Percentiles rank a stretch among this genome's conserved stretches.
Evolutionary conservation across 495 filamentous ascomycete genomes (phyloP).

Genomic region (Lindgomyces ingoldianus): DNA sequence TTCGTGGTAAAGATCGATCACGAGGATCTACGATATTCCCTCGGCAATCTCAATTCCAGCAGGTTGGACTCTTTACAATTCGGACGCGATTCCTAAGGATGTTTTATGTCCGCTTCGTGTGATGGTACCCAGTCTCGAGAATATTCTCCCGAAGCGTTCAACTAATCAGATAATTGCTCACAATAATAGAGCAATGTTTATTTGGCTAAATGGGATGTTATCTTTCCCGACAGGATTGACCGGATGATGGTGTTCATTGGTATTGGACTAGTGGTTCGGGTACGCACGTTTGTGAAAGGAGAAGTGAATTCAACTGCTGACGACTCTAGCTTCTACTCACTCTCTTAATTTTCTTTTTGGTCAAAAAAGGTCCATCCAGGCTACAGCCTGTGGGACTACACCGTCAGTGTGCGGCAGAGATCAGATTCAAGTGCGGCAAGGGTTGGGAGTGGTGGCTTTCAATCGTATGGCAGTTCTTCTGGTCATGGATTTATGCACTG

Average conservation of each 20-base stretch:
- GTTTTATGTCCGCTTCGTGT: too few relatives aligned
- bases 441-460: conserved; percentile 71
- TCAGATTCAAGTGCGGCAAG: conserved; percentile 41
- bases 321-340: conserved; percentile 55
- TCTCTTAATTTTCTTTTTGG: conserved; percentile 57
- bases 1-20: too few relatives aligned
- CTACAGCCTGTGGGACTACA: conserved; percentile 54
- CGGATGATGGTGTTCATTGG: too few relatives aligned
- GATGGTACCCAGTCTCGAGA: too few relatives aligned
- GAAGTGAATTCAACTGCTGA: not conserved
- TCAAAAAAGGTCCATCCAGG: conserved; percentile 62
- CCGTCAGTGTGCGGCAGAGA: conserved; percentile 43
- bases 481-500: conserved; percentile 62
- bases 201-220: too few relatives aligned
- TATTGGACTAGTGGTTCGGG: too few relatives aligned
- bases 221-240: too few relatives aligned
- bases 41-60: too few relatives aligned
- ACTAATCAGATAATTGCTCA: too few relatives aligned
- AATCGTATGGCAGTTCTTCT: conserved; percentile 63
- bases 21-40: too few relatives aligned
- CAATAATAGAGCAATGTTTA: too few relatives aligned
- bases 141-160: too few relatives aligned
- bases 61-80: not conserved
- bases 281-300: not conserved
- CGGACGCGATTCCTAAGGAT: not conserved